Conservation (phyloP, 1,284 basidiomycete species). For the Ceratobasidium sp. region DNA sequence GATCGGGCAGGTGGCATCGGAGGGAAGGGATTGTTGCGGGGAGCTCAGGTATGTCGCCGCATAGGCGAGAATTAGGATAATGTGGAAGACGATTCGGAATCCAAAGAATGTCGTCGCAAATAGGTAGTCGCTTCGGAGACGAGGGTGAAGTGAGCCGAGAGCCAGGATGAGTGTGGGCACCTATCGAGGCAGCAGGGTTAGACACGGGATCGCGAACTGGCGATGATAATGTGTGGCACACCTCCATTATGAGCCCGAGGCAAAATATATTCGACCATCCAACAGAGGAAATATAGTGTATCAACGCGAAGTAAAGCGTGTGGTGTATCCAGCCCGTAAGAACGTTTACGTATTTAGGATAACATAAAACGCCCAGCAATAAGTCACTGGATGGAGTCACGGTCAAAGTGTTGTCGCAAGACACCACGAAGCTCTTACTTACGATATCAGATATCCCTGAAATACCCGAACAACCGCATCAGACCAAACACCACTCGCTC, state of each 20-base stretch:
- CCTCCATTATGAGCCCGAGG: constrained; percentile 68
- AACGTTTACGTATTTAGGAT: constrained; percentile 63
- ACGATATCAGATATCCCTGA: constrained; percentile 65
- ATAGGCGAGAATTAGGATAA: constrained; percentile 59
- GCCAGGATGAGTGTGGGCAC: constrained; percentile 71
- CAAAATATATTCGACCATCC: constrained; percentile 65
- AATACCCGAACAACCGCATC: constrained; percentile 59
- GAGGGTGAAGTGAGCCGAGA: constrained; percentile 64
- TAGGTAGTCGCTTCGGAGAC: constrained; percentile 64
- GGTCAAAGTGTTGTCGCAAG: neutral
- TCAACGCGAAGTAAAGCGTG: constrained; percentile 65
- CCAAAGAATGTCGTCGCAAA: constrained; percentile 69
- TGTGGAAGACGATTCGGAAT: constrained; percentile 68
- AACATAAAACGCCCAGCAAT: constrained; percentile 59
- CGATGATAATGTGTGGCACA: constrained; percentile 55
- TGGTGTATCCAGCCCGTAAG: constrained; percentile 75
- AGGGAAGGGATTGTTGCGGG: too few species aligned
- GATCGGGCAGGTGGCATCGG: too few species aligned
- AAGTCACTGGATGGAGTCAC: constrained; percentile 56
- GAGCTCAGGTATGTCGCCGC: constrained; percentile 55
- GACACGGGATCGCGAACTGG: constrained; percentile 54
- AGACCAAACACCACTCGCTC: constrained; percentile 51
- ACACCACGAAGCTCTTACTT: constrained; percentile 50
- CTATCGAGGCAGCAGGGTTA: constrained; percentile 57
- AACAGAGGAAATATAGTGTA: constrained; percentile 61